Conservation (phyloP, 495 filamentous ascomycete genomes). For the Daldinia caldariorum region DNA sequence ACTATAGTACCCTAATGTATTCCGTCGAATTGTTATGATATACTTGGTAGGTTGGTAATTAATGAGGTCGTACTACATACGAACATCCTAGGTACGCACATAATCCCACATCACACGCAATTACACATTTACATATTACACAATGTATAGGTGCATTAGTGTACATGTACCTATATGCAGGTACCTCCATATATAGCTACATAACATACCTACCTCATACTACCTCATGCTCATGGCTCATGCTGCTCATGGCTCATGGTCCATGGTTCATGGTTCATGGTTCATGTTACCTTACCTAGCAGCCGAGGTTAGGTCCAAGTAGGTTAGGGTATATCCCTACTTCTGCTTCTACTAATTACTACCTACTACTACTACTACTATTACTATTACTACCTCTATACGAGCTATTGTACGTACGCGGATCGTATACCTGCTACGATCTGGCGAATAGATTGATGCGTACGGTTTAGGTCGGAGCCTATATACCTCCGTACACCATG, state of each 20-base stretch:
- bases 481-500: background rate
- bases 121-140: background rate
- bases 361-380: background rate
- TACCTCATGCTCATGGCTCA: background rate
- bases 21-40: background rate
- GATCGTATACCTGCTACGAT: conserved; percentile 24
- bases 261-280: too few relatives aligned
- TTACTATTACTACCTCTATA: conserved; percentile 4
- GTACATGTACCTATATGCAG: conserved; percentile 20
- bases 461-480: background rate
- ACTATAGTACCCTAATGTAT: too few relatives aligned
- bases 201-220: background rate
- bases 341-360: background rate
- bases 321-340: background rate
- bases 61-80: background rate
- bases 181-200: conserved; percentile 17
- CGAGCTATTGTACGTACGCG: conserved; percentile 12
- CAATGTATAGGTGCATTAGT: background rate
- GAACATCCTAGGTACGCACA: background rate
- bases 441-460: background rate
- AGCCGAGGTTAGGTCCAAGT: background rate
- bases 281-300: conserved; percentile 1
- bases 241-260: background rate
- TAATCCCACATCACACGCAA: background rate
- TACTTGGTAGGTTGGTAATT: too few relatives aligned